Percentiles rank a stretch among this genome's conserved stretches.
Evolutionary conservation across 1,139 yeast genomes (phyloP).

Genomic region (Candida sp.): DNA sequence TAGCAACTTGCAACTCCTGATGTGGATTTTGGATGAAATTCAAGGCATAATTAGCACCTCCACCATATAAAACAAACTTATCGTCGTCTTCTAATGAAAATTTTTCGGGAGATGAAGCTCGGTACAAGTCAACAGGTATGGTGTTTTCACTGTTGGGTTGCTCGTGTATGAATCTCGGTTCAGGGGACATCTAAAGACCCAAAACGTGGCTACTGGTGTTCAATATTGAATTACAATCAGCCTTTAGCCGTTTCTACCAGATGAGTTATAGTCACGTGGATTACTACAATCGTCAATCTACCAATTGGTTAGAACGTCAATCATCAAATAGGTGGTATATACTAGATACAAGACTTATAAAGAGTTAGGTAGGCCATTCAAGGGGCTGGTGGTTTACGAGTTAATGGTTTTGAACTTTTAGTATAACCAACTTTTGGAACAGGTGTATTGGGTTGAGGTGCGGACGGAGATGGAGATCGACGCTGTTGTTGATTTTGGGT

Average conservation of each 20-base stretch:
- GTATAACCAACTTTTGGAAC: neutral
- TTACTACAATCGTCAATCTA: no score
- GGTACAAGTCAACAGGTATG: slow-evolving; percentile 28
- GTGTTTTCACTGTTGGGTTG: slow-evolving; percentile 44
- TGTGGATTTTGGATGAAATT: slow-evolving; percentile 11
- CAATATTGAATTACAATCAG: no score
- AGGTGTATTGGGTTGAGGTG: neutral
- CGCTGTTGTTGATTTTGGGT: neutral
- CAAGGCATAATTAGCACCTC: slow-evolving; percentile 22
- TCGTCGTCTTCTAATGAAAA: slow-evolving; percentile 39
- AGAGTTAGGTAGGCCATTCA: no score
- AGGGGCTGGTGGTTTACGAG: neutral
- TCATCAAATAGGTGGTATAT: neutral
- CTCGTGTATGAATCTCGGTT: slow-evolving; percentile 23
- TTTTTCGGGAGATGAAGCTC: slow-evolving; percentile 37
- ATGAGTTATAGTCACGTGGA: no score
- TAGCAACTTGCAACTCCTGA: neutral
- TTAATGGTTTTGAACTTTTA: neutral
- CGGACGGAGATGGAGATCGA: neutral
- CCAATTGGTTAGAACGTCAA: neutral
- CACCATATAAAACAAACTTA: slow-evolving; percentile 40
- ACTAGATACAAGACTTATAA: neutral
- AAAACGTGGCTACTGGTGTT: neutral
- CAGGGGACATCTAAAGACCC: slow-evolving; percentile 9
- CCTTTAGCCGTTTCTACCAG: no score